Evolutionary conservation across 805 yeast species (phyloP), one percentile per base, ranked within the genome.

Genomic region (Kluyveromyces aestuarii): DNA sequence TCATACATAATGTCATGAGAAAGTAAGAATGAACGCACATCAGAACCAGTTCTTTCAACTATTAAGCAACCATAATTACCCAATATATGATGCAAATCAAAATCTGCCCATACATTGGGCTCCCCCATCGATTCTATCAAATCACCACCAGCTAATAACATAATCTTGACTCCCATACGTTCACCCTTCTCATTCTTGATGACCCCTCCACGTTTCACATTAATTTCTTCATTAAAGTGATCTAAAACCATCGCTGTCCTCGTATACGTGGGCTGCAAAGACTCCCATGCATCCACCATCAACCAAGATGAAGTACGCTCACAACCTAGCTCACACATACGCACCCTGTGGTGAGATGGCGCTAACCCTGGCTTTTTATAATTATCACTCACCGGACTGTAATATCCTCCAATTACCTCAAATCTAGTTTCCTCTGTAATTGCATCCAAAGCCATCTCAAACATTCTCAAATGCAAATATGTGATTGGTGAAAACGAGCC

Each of bases 261-360:
- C 27, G 96, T 88, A 66, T 93, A 93, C 42, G 81, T 76, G 1
- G 87, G 86, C 67, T 93, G 99, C 51, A 93, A 72, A 2, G 95
- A 84, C 70, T 93, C 99, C 99, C 99, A 93, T 1, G 98, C 97
- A 66, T 93, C 99, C 27, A 93, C 99, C 99, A 93, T 93, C 38
- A 93, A 74, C 99, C 99, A 93, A 27, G 91, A 82, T 4, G 93
- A 82, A 0, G 99, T 93, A 60, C 99, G 76, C 63, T 93, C 99
- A 67, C 99, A 90, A 0, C 97, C 98, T 61, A 93, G 74, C 65
- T 93, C 99, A 68, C 99, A 89, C 99, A 93, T 93, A 47, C 98
- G 75, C 10, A 93, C 99, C 50, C 99, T 78, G 66, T 93, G 96
- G 52, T 74, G 75, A 0, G 97, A 75, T 0, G 87, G 81, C 0